Evolutionary conservation across 2,329 filamentous ascomycete species (phyloP).

Genomic region (Sphaerostilbella broomeana): DNA sequence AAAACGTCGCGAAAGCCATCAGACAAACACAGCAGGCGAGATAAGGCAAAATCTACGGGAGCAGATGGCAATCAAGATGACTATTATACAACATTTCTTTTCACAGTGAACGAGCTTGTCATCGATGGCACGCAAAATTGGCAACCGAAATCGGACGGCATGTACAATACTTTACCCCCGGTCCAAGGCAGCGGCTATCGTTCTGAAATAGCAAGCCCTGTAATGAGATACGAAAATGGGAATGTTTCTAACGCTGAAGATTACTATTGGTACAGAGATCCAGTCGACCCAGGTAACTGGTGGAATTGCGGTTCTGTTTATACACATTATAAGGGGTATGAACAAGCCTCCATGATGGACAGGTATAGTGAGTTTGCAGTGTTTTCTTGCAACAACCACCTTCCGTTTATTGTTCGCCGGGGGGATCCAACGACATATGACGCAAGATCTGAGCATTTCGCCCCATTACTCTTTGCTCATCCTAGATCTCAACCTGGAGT

Average conservation of each 20-base stretch:
- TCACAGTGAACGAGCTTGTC: slow-evolving; percentile 32
- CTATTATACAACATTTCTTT: slow-evolving; percentile 28
- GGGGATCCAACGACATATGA: background rate
- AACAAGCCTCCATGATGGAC: too few species aligned
- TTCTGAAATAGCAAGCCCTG: slow-evolving; percentile 23
- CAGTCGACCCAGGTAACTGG: too few species aligned
- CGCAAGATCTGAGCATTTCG: background rate
- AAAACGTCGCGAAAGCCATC: background rate
- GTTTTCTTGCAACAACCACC: slow-evolving; percentile 31
- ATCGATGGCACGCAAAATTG: too few species aligned
- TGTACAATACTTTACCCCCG: slow-evolving; percentile 29
- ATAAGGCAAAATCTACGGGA: slow-evolving; percentile 2
- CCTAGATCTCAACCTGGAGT: slow-evolving; percentile 16
- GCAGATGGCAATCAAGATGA: background rate
- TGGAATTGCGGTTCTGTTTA: too few species aligned
- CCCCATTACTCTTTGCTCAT: slow-evolving; percentile 8
- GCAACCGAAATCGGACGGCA: too few species aligned
- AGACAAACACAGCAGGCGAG: background rate
- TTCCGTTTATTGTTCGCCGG: slow-evolving; percentile 28
- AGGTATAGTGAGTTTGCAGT: slow-evolving; percentile 25
- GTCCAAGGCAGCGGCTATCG: slow-evolving; percentile 17
- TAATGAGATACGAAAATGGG: slow-evolving; percentile 32
- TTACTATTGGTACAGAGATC: slow-evolving; percentile 20
- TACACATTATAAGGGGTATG: too few species aligned
- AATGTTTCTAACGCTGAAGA: slow-evolving; percentile 19